Conservation (phyloP, 768 basidiomycete genomes). For the Chalciporus sphaerocephalus region DNA sequence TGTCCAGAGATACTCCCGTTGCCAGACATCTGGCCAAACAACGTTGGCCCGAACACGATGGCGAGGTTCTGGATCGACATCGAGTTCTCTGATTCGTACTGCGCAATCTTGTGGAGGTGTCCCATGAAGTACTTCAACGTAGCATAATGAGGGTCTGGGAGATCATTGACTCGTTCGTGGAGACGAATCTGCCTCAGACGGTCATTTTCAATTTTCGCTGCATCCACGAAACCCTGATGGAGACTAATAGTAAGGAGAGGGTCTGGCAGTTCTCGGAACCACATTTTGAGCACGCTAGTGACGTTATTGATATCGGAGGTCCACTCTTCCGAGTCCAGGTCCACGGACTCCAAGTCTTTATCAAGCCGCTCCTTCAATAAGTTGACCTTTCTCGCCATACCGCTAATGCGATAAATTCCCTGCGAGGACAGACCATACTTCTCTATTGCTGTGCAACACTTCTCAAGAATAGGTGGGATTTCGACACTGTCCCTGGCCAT, state of each 20-base stretch:
- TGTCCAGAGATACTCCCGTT: slow-evolving; percentile 42
- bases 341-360: slow-evolving; percentile 82
- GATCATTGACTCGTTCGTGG: slow-evolving; percentile 95
- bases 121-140: slow-evolving; percentile 94
- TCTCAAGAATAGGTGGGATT: slow-evolving; percentile 80
- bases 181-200: slow-evolving; percentile 91
- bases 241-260: slow-evolving; percentile 80
- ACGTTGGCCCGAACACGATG: slow-evolving; percentile 97
- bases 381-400: slow-evolving; percentile 82
- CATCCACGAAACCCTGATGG: slow-evolving; percentile 92
- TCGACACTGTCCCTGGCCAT: slow-evolving; percentile 89
- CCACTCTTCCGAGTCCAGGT: slow-evolving; percentile 88
- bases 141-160: slow-evolving; percentile 98
- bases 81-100: slow-evolving; percentile 73
- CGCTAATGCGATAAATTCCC: slow-evolving; percentile 92
- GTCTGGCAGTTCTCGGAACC: slow-evolving; percentile 94
- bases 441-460: slow-evolving; percentile 91
- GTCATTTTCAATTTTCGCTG: slow-evolving; percentile 91
- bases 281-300: slow-evolving; percentile 90
- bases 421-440: slow-evolving; percentile 77
- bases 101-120: slow-evolving; percentile 84
- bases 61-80: slow-evolving; percentile 93
- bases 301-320: slow-evolving; percentile 93
- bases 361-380: slow-evolving; percentile 81
- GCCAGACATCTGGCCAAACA: slow-evolving; percentile 70